Conservation (phyloP, 2,329 filamentous ascomycete species). For the Hymenoscyphus scutula region DNA sequence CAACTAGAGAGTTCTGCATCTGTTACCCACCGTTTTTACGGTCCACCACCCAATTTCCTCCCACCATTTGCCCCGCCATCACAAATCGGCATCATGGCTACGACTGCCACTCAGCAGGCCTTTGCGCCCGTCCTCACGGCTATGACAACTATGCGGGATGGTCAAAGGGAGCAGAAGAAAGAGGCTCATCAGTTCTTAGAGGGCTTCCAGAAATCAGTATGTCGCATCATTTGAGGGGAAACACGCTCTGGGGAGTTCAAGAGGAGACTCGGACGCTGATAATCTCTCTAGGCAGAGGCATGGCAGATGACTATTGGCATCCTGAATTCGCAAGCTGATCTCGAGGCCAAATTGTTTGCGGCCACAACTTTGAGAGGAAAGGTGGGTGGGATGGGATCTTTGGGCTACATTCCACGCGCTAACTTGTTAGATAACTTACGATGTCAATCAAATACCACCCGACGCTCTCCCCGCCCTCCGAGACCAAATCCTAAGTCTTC, state of each 20-base stretch:
- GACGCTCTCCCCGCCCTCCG: conserved; percentile 74
- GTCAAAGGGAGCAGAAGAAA: conserved; percentile 77
- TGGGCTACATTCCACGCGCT: conserved; percentile 17
- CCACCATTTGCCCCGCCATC: conserved; percentile 31
- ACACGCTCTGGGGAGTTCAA: neutral
- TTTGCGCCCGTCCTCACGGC: conserved; percentile 86
- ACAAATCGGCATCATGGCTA: conserved; percentile 35
- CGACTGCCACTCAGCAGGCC: conserved; percentile 63
- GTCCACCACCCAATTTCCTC: conserved; percentile 8
- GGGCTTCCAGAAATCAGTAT: conserved; percentile 95
- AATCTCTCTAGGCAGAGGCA: conserved; percentile 66
- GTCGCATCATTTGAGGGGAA: neutral
- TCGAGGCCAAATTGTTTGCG: conserved; percentile 89
- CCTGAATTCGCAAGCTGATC: conserved; percentile 75
- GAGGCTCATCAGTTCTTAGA: conserved; percentile 89
- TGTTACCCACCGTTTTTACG: neutral
- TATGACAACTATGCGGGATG: conserved; percentile 87
- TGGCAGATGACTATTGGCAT: conserved; percentile 88
- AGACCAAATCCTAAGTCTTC: conserved; percentile 76
- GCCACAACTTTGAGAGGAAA: conserved; percentile 98
- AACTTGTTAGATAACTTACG: conserved; percentile 80
- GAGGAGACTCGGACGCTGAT: conserved; percentile 22
- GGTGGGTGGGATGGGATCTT: conserved; percentile 51
- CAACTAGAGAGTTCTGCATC: neutral
- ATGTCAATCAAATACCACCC: conserved; percentile 82